Base-by-base conservation (phyloP, 2,329 filamentous ascomycete genomes). In the Fonsecaea multimorphosa region DNA sequence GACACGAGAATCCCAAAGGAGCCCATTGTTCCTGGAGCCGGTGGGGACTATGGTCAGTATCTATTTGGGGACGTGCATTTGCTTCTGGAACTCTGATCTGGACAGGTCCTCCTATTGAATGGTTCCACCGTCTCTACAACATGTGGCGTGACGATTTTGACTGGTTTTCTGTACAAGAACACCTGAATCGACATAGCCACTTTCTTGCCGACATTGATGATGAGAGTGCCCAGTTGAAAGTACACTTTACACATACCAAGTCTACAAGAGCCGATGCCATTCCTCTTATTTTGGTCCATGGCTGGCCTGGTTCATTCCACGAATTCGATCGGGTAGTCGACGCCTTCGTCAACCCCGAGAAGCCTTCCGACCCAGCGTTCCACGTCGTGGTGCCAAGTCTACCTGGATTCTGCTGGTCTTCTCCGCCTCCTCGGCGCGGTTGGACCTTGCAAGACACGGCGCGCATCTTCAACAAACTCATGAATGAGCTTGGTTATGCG, bases 401-500 rank as follows among this genome's bases (percentile, higher is more conserved):
- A 14, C 74, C 73, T 2, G 73, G 73, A 2, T 75, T 73, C 54
- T 73, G 72, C 16, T 75, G 73, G 58, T 73, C 71, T 1, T 67
- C 71, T 2, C 59, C 66, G 7, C 70, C 72, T 6, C 56, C 58
- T 22, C 69, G 67, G 16, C 62, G 58, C 9, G 66, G 63, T 22
- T 64, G 64, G 63, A 68, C 63, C 24, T 53, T 68, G 49, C 51
- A 65, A 46, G 52, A 65, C 32, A 66, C 65, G 7, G 67, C 64
- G 1, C 64, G 64, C 8, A 83, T 83, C 0, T 80, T 87, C 69
- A 85, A 92, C 74, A 87, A 86, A 61, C 78, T 92, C 6, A 92
- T 92, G 90, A 76, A 84, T 5, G 81, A 83, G 11, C 81, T 92
- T 2, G 88, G 89, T 0, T 92, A 90, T 73, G 70, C 82, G 1